A percentile compares a stretch with the other conserved stretches of the same genome.
phyloP scores from a whole-genome alignment of 2,329 filamentous ascomycete genomes.

The Aureobasidium sp. region DNA sequence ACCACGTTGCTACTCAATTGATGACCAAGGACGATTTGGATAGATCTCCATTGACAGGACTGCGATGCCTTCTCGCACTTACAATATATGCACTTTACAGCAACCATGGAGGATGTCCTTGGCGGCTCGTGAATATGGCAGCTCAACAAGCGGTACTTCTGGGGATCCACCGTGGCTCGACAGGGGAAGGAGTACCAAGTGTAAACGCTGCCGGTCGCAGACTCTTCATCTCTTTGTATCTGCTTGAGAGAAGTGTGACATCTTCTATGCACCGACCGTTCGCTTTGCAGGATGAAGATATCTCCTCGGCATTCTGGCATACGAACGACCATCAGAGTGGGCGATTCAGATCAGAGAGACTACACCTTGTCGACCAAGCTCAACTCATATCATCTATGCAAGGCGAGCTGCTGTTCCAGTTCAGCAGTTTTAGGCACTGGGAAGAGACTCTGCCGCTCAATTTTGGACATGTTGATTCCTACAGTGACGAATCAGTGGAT shows the following conservation, averaged over 20 bases:
- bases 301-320: not conserved
- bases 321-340: not conserved
- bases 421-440: conserved; percentile 3
- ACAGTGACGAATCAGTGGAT: not conserved
- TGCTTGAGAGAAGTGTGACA: not conserved
- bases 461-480: not conserved
- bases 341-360: not conserved
- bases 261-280: not conserved
- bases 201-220: not conserved
- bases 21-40: not conserved
- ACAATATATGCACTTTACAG: not conserved
- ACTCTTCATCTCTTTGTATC: not conserved
- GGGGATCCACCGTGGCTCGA: not conserved
- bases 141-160: not conserved
- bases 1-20: not conserved
- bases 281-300: not conserved
- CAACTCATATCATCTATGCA: not conserved
- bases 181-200: not conserved
- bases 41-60: not conserved
- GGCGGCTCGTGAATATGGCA: not conserved
- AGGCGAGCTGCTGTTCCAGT: not conserved
- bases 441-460: not conserved
- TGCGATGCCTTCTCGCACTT: not conserved
- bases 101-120: not conserved
- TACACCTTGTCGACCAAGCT: not conserved